Base-by-base conservation (phyloP, 2,329 filamentous ascomycete genomes). In the Sporothrix brasiliensis region DNA sequence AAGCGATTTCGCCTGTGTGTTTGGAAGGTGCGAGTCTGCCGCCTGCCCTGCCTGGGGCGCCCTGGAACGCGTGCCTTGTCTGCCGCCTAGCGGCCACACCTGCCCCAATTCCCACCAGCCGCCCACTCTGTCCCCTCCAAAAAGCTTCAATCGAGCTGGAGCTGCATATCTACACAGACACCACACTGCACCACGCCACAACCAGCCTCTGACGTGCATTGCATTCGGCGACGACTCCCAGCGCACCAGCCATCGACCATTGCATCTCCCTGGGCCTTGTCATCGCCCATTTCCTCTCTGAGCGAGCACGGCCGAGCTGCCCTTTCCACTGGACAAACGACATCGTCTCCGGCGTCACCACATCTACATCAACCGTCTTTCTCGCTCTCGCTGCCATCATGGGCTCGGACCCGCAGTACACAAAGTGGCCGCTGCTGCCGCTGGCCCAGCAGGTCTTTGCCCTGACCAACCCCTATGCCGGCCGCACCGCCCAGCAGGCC, bases 401-500 rank as follows among this genome's bases (percentile, higher is more conserved):
- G 88, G 88, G 88, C 77, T 87, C 92, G 78, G 92, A 95, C 82
- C 91, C 91, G 75, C 92, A 93, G 81, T 94, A 94, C 83, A 90
- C 91, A 77, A 92, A 92, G 82, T 94, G 91, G 84, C 92, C 92
- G 73, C 85, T 93, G 81, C 88, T 95, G 79, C 87, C 91, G 76
- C 87, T 96, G 77, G 88, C 91, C 73, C 92, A 95, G 84, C 89
- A 93, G 79, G 92, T 95, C 81, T 95, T 95, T 84, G 90, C 90
- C 78, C 87, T 95, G 83, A 93, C 91, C 79, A 94, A 94, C 81
- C 88, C 91, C 75, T 90, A 91, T 75, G 88, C 92, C 76, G 82
- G 89, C 72, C 86, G 86, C 78, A 75, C 83, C 71, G 81, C 86
- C 71, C 92, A 94, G 81, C 88, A 94, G 81, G 81, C 86, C 70